Base-by-base conservation (phyloP, 768 basidiomycete species). In the Austroboletus eburneus region DNA sequence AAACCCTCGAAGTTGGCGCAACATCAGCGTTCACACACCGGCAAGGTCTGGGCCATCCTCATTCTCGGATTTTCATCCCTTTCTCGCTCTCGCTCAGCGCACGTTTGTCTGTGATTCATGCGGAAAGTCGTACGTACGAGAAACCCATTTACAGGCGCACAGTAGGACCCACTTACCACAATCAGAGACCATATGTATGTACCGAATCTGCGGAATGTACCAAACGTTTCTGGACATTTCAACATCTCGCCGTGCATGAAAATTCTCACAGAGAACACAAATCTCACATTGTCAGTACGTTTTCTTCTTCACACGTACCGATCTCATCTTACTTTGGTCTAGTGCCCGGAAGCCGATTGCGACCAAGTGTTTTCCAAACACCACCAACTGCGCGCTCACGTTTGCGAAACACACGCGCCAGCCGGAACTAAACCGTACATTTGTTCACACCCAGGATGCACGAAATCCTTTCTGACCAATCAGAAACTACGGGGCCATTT, bases 171-270 rank as follows among this genome's bases (percentile, higher is more conserved):
- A 98, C 67, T 70, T 84, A 5, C 76, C 86, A 0, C 74, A 80
- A 17, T 82, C 81, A 2, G 78, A 79, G 80, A 46, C 83, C 85
- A 1, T 81, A 86, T 48, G 66, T 56, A 4, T 99, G 96, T 61
- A 62, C 71, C 3, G 70, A 79, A 48, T 60, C 51, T 18, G 40
- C 68, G 0, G 74, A 69, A 10, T 99, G 95, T 63, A 73, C 61
- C 18, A 97, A 94, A 66, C 77, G 83, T 9, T 98, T 98, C 64
- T 97, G 95, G 95, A 98, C 93, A 0, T 60, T 76, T 3, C 91
- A 96, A 50, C 93, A 96, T 56, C 74, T 95, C 9, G 80, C 73
- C 20, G 74, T 75, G 12, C 96, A 99, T 62, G 64, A 75, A 51
- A 75, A 79, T 13, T 75, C 78, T 57, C 95, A 98, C 57, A 77